Conservation (phyloP, 106 monocot species). For the Agapanthus africanus region DNA sequence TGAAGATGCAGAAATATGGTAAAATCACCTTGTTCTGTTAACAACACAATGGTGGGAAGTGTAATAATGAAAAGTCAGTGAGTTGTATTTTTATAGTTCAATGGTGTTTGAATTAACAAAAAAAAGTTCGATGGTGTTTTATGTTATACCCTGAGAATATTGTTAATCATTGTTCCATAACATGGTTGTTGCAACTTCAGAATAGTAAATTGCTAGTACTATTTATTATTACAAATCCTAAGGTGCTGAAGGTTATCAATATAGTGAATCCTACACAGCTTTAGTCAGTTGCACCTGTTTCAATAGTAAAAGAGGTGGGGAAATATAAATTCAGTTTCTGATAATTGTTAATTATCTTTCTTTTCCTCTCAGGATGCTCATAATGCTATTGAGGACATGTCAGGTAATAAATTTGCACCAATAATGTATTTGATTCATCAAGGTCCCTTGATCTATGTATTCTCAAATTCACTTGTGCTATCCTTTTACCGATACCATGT, state of each 20-base stretch:
- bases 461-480: background rate
- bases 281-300: background rate
- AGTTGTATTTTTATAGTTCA: no score
- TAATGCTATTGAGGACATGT: constrained; percentile 43
- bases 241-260: background rate
- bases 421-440: background rate
- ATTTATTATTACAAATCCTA: no score
- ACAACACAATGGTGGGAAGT: no score
- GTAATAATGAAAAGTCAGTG: no score
- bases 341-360: constrained; percentile 5
- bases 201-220: background rate
- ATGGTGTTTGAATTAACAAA: no score
- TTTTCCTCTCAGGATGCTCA: constrained; percentile 41
- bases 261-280: background rate
- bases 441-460: background rate
- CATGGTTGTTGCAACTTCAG: background rate
- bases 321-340: background rate
- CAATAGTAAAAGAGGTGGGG: background rate
- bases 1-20: no score
- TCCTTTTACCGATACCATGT: background rate
- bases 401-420: constrained; percentile 19
- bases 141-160: no score
- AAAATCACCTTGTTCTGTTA: no score
- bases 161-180: background rate
- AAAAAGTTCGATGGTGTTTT: no score